Conservation (phyloP, 805 yeast genomes). For the Isabelozyma gotoi region DNA sequence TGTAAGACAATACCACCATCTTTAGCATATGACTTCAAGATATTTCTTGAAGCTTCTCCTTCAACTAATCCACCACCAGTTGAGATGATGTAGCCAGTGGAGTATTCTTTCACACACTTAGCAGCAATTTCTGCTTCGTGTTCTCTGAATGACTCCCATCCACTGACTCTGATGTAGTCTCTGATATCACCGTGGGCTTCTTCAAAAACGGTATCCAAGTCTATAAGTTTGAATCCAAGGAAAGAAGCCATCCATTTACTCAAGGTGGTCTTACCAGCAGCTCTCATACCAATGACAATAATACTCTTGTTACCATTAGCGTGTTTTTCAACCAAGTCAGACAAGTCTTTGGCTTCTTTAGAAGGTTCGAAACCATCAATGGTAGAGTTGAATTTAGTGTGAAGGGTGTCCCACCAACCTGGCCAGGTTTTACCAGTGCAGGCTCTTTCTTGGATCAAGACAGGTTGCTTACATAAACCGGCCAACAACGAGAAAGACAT, state of each 20-base stretch:
- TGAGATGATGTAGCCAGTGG: constrained; percentile 66
- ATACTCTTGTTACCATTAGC: constrained; percentile 55
- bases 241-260: constrained; percentile 74
- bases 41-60: constrained; percentile 59
- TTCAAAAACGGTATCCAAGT: constrained; percentile 75
- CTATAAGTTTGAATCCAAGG: constrained; percentile 68
- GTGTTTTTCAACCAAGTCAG: constrained; percentile 16
- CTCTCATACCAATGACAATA: constrained; percentile 94
- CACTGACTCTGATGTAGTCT: constrained; percentile 57
- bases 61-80: constrained; percentile 98
- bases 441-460: constrained; percentile 77
- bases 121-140: constrained; percentile 60
- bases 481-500: constrained; percentile 93
- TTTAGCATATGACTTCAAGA: constrained; percentile 53
- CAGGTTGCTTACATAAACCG: constrained; percentile 63
- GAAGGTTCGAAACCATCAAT: constrained; percentile 72
- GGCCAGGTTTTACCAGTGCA: constrained; percentile 99
- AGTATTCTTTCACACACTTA: constrained; percentile 41
- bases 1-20: constrained; percentile 83
- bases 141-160: constrained; percentile 87
- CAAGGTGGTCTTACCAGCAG: constrained; percentile 91
- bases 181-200: constrained; percentile 54
- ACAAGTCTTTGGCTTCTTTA: constrained; percentile 12
- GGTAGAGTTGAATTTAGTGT: constrained; percentile 59
- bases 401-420: constrained; percentile 98